Evolutionary conservation across 352 stramenopile genomes (phyloP).

Genomic region (Phytophthora multivora): DNA sequence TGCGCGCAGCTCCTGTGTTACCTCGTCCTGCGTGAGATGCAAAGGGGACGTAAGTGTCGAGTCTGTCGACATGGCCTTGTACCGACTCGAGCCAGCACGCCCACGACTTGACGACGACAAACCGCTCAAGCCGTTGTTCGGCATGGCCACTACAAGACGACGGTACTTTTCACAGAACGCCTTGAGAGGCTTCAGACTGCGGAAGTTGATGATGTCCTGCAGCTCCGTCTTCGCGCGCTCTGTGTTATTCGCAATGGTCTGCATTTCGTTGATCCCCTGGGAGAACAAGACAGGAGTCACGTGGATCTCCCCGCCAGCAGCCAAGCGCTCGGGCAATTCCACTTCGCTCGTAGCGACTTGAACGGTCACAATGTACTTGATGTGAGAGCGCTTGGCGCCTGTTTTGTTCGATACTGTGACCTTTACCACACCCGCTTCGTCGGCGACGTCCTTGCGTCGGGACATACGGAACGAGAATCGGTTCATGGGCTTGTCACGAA

Average conservation of each 20-base stretch:
- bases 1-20: conserved; percentile 66
- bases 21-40: conserved; percentile 74
- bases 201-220: conserved; percentile 91
- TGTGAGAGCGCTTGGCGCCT: conserved; percentile 52
- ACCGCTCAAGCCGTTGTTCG: conserved; percentile 37
- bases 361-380: conserved; percentile 88
- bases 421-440: conserved; percentile 82
- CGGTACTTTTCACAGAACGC: conserved; percentile 87
- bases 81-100: conserved; percentile 45
- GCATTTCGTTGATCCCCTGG: conserved; percentile 95
- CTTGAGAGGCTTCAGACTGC: conserved; percentile 82
- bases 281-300: conserved; percentile 89
- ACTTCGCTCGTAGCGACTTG: conserved; percentile 80
- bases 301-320: conserved; percentile 72
- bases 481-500: conserved; percentile 84
- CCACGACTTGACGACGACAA: conserved; percentile 39
- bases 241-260: conserved; percentile 93
- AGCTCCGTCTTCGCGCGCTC: conserved; percentile 88
- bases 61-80: conserved; percentile 60
- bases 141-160: conserved; percentile 59
- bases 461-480: conserved; percentile 90
- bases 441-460: conserved; percentile 72
- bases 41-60: conserved; percentile 52
- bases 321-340: conserved; percentile 74
- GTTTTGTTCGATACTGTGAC: conserved; percentile 73